Evolutionary conservation across 352 stramenopile species (phyloP).

Genomic region (Pseudoperonospora humuli): DNA sequence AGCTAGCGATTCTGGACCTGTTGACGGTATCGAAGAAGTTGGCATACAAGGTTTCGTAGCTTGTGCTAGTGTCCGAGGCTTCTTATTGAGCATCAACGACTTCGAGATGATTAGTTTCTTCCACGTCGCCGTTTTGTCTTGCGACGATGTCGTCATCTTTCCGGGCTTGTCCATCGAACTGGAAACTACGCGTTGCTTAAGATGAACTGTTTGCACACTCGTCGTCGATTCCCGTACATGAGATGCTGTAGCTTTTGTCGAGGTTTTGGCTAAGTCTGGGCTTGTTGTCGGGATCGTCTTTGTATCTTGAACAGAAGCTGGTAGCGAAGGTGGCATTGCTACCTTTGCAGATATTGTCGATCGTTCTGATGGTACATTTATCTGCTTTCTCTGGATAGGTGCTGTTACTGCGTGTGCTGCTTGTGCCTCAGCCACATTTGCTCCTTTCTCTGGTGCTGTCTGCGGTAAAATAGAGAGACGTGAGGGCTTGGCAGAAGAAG

Average conservation of each 20-base stretch:
- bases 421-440: background rate
- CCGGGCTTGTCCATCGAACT: background rate
- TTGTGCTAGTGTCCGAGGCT: background rate
- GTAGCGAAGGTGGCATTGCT: background rate
- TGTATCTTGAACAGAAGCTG: background rate
- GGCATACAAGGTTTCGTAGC: too few relatives aligned
- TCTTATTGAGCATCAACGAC: background rate
- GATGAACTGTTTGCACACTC: background rate
- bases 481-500: background rate
- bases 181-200: background rate
- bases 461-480: background rate
- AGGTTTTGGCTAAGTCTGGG: background rate
- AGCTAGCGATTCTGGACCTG: background rate
- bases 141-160: background rate
- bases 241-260: background rate
- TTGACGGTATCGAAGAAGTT: background rate
- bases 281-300: background rate
- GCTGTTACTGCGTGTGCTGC: background rate
- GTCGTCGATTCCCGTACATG: too few relatives aligned
- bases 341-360: background rate
- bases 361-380: background rate
- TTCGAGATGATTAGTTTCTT: background rate
- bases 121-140: background rate
- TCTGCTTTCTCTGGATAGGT: background rate
- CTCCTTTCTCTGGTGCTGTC: background rate